Conservation (phyloP, 768 basidiomycete genomes). For the Lactarius pseudohatsudake region DNA sequence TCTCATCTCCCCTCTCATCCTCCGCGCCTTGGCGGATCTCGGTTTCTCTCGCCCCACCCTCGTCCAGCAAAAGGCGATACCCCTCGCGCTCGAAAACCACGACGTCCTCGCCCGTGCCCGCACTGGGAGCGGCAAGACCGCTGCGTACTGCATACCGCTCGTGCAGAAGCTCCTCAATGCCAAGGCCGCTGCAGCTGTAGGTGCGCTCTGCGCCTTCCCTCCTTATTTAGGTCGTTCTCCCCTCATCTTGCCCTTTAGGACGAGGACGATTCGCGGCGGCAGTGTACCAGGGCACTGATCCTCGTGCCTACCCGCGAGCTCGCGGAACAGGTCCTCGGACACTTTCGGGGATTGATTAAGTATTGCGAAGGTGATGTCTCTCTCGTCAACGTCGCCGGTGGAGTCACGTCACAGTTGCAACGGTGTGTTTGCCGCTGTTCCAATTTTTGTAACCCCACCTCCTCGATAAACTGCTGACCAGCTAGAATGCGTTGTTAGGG, state of each 20-base stretch:
- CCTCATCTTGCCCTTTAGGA: not conserved
- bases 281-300: slow-evolving; percentile 73
- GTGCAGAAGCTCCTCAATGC: slow-evolving; percentile 82
- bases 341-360: slow-evolving; percentile 59
- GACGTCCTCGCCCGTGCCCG: slow-evolving; percentile 94
- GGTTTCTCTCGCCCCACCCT: slow-evolving; percentile 90
- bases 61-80: slow-evolving; percentile 90
- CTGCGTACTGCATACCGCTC: slow-evolving; percentile 90
- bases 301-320: slow-evolving; percentile 92
- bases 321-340: slow-evolving; percentile 81
- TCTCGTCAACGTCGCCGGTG: slow-evolving; percentile 74
- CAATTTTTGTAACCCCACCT: not conserved
- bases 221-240: not conserved
- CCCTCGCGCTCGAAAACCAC: slow-evolving; percentile 81
- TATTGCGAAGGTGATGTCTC: slow-evolving; percentile 81
- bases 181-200: slow-evolving; percentile 64
- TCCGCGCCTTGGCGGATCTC: slow-evolving; percentile 86
- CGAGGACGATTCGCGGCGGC: slow-evolving; percentile 31
- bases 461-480: not conserved
- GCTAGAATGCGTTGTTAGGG: slow-evolving; percentile 34
- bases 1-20: slow-evolving; percentile 79
- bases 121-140: slow-evolving; percentile 97
- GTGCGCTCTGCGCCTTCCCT: slow-evolving; percentile 18
- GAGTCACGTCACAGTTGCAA: slow-evolving; percentile 68
- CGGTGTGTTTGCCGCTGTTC: slow-evolving; percentile 45